A percentile compares a stretch with the other conserved stretches of the same genome.
These are phyloP conservation scores for Globisporangium okanoganense DNA, from an alignment of 352 stramenopile species.

Conservation along the genomic window DNA sequence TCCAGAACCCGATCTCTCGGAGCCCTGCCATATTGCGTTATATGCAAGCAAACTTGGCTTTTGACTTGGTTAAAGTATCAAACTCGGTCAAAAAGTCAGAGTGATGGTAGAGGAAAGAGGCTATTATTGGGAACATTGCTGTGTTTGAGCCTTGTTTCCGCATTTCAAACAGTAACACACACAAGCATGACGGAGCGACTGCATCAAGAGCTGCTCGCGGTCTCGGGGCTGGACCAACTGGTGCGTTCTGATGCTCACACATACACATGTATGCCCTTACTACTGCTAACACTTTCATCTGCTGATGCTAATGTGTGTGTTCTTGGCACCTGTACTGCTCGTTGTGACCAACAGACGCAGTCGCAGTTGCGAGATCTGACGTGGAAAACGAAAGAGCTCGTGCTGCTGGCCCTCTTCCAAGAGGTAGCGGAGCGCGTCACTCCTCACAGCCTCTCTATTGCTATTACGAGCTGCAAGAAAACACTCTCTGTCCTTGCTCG, in stretches of 20 bases:
- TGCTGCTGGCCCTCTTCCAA: conserved; percentile 44
- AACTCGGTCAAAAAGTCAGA: background rate
- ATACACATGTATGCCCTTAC: background rate
- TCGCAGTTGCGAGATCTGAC: conserved; percentile 41
- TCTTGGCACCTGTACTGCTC: background rate
- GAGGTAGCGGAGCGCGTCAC: conserved; percentile 22
- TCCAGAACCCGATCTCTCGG: conserved; percentile 53
- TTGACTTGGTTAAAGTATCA: background rate
- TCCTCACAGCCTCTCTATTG: background rate
- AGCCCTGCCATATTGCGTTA: conserved; percentile 15
- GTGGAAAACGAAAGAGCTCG: conserved; percentile 44
- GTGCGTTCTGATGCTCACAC: conserved; percentile 7
- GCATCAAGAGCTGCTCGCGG: conserved; percentile 27
- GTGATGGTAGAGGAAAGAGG: conserved; percentile 1
- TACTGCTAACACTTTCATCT: background rate
- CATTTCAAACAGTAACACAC: background rate
- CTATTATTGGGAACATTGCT: background rate
- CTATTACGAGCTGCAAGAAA: background rate
- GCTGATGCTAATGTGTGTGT: background rate
- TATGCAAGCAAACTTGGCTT: too few species aligned
- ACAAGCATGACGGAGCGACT: conserved; percentile 19
- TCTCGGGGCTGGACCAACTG: conserved; percentile 30
- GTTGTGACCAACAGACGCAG: conserved; percentile 22
- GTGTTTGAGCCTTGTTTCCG: background rate
- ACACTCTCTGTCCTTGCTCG: background rate